Evolutionary conservation across 192 early-diverging fungal genomes (phyloP).

Genomic region (Globomyces pollinis-pini): DNA sequence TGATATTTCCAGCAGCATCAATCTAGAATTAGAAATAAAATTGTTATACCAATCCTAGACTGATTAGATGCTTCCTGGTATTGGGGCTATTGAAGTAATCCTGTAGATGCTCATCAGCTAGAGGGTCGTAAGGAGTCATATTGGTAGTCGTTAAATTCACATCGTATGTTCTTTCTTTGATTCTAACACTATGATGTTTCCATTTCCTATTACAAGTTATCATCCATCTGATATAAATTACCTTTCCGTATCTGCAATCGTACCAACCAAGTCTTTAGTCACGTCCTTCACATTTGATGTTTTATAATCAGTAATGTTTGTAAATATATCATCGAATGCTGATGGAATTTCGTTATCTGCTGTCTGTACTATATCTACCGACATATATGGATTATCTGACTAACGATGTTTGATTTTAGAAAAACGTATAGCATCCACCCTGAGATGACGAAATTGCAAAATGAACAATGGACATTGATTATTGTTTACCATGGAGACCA

Average conservation of each 20-base stretch:
- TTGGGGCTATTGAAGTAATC: constrained; percentile 50
- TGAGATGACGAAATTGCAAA: too few species aligned
- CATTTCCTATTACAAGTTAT: constrained; percentile 7
- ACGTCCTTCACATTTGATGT: too few species aligned
- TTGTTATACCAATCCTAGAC: constrained; percentile 43
- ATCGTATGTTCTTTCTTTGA: constrained; percentile 43
- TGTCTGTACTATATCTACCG: too few species aligned
- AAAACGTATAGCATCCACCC: too few species aligned
- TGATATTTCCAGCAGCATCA: constrained; percentile 34
- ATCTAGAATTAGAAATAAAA: constrained; percentile 25
- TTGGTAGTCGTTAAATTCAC: constrained; percentile 42
- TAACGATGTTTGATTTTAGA: too few species aligned
- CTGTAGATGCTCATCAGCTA: constrained; percentile 42
- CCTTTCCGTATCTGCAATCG: constrained; percentile 2
- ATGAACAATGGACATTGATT: too few species aligned
- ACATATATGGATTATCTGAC: too few species aligned
- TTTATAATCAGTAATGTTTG: not conserved
- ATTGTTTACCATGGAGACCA: too few species aligned
- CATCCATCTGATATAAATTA: not conserved
- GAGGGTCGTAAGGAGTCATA: constrained; percentile 49
- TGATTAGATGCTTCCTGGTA: constrained; percentile 32
- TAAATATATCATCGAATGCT: constrained; percentile 5
- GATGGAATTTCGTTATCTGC: not conserved
- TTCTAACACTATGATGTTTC: constrained; percentile 11
- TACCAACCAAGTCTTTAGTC: too few species aligned